Base-by-base conservation (phyloP, 2,329 filamentous ascomycete species). In the Colletotrichum destructivum region DNA sequence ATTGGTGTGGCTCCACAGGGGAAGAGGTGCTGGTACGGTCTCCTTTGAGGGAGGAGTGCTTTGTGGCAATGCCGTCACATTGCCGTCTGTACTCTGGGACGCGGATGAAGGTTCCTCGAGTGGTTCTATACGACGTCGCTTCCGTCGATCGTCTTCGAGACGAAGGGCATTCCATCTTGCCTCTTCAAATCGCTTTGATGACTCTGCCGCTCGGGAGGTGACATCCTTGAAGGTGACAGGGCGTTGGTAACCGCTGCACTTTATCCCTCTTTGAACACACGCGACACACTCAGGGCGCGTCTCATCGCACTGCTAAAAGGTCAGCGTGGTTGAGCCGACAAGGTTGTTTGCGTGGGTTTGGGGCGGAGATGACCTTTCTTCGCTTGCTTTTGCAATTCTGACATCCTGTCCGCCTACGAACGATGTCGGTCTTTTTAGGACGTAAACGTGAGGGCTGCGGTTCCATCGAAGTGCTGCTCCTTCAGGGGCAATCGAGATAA, bases 321-420 rank as follows among this genome's bases (percentile, higher is more conserved):
- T 71, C 15, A 71, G 63, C 42, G 18, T 13, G 1, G 5, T 7
- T 15, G 4, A 2, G 35, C n/a, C 18, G 16, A 1, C 15, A 57
- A 26, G 2, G 18, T 40, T 16, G 4, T 4, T 8, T 1, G 23
- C 1, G 31, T 9, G 31, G 11, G 23, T 2, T 11, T 4, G 5
- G 11, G 13, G 6, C 6, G 16, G 26, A 7, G 23, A 16, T 23
- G 12, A 71, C 63, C 68, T 71, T 71, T 61, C 63, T 52, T 23
- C 68, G 49, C 23, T 65, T 66, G 11, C 16, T 49, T 26, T 71
- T 71, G 42, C 68, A 71, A n/a, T 71, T 62, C 35, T 67, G 68
- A 46, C 68, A 71, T 31, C 68, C 68, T 9, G 68, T 67, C 38
- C 68, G 55, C 40, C 67, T 71, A n/a, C 68, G 68, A 35, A 71